Evolutionary conservation across 139 green algal species (phyloP), one percentile per base, ranked within the genome.

Genomic region (Marvania coccoides): DNA sequence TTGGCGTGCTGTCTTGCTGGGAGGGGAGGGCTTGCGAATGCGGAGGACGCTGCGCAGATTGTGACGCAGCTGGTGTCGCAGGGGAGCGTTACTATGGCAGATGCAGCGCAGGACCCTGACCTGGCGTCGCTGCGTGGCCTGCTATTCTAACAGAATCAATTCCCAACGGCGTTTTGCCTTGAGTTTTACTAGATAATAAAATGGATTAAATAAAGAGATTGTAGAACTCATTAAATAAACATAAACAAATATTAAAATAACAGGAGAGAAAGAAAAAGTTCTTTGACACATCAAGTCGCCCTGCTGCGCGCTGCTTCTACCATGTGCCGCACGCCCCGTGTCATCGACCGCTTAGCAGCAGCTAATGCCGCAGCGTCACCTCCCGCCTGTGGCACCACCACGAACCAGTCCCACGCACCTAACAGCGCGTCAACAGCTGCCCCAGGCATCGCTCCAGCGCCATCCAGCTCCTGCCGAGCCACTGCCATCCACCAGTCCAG

Each of bases 1-100:
- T 45, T 51, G 9, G 79, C 76, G 23, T 87, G 81, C 45, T 69
- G 66, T 8, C 58, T 76, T 34, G 71, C 63, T 26, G 70, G 69
- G 30, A 40, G 36, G 12, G 70, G 71, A 15, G 35, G 42, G 26
- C 9, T 51, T 19, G 19, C 19, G 19, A 28, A n/a, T n/a, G n/a
- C n/a, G 2, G 23, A 47, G 24, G 69, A 82, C 24, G 73, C 73
- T 0, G 37, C n/a, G 0, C 34, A 30, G 9, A 5, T 67, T 39
- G 38, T 85, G 23, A 34, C 15, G 5, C 3, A 7, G 36, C 60
- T 85, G 47, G 14, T 79, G 35, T 48, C 56, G 0, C 4, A 24
- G 3, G 71, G 75, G 4, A 64, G 36, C 0, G 40, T 71, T 15
- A 48, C 3, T 2, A 33, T 3, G 7, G 37, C 31, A 4, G 71